phyloP scores from a whole-genome alignment of 1,284 basidiomycete species.

The Ganoderma meredithae region DNA sequence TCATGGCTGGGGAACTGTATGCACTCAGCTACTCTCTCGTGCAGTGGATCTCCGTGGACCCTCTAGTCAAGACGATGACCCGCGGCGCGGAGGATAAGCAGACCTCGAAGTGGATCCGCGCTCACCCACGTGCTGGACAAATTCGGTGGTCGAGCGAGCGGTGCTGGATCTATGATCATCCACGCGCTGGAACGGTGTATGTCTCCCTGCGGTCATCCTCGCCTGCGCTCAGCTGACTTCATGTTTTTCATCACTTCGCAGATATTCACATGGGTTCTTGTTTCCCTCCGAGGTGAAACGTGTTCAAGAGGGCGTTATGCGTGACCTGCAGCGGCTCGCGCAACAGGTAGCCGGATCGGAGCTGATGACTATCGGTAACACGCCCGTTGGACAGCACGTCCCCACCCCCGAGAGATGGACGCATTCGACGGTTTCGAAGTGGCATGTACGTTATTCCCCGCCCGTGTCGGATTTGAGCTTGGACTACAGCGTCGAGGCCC shows the following conservation, averaged over 20 bases:
- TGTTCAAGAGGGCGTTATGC: constrained; percentile 56
- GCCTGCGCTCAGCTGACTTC: background rate
- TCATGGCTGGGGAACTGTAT: constrained; percentile 98
- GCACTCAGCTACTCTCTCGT: constrained; percentile 91
- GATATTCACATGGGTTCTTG: constrained; percentile 96
- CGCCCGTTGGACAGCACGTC: constrained; percentile 34
- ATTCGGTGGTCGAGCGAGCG: constrained; percentile 92
- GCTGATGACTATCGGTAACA: constrained; percentile 13
- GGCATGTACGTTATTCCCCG: constrained; percentile 81
- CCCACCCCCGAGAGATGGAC: constrained; percentile 68
- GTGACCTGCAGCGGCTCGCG: constrained; percentile 36
- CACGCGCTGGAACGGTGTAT: constrained; percentile 89
- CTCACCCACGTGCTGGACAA: constrained; percentile 83
- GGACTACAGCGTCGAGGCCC: constrained; percentile 85
- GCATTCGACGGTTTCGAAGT: constrained; percentile 88
- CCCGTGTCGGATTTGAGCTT: constrained; percentile 75
- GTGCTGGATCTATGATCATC: constrained; percentile 99
- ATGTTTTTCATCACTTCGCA: constrained; percentile 41
- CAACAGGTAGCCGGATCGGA: constrained; percentile 28
- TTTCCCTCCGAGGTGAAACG: constrained; percentile 90
- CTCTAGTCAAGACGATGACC: constrained; percentile 70
- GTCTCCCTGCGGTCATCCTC: constrained; percentile 41
- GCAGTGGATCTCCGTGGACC: constrained; percentile 85
- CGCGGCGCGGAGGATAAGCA: constrained; percentile 96
- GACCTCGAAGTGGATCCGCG: constrained; percentile 92